Evolutionary conservation across 148 eudicot species (phyloP), one percentile per base, ranked within the genome.

Genomic region (Nepenthes gracilis): DNA sequence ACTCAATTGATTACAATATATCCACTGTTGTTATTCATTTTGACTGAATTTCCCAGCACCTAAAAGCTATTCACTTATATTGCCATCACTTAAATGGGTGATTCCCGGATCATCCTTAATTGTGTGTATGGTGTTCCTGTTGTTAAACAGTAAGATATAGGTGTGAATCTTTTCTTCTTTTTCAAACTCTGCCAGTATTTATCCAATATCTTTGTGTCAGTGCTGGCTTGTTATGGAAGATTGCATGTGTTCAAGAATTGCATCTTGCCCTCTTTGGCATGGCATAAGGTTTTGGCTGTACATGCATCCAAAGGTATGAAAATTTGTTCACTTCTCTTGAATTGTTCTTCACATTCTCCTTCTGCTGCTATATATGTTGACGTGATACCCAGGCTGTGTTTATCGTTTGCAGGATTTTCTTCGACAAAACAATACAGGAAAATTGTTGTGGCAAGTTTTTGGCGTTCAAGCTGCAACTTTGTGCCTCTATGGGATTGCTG

Each of bases 261-360:
- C 64, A 37, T 76, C 75, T 35, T 70, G 70, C 62, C 62, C 87
- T 55, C 84, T 86, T 35, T 81, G 86, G 83, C 74, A 79, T 68
- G 77, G 87, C 60, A 64, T 93, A 45, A 80, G 74, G 62, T 79
- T 93, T 68, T 93, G 99, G 99, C 47, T 93, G 70, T 93, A 93
- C 69, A 93, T 93, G 99, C 99, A 93, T 72, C 99, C 99, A 9
- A 93, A 89, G 99, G 99, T 93, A 67, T 72, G 68, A 49, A 49
- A 9, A 37, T 35, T 37, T 33, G 8, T 57, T 33, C 47, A 1
- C 33, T 9, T 33, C 13, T 5, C 47, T 34, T 64, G 54, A 55
- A 36, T 33, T 57, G 45, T 5, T 36, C 43, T 9, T 58, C 12
- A 14, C 43, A 9, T 58, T 10, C 11, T 49, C 3, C 53, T n/a